phyloP scores from a whole-genome alignment of 306 rosid species.

The Fragaria iinumae region DNA sequence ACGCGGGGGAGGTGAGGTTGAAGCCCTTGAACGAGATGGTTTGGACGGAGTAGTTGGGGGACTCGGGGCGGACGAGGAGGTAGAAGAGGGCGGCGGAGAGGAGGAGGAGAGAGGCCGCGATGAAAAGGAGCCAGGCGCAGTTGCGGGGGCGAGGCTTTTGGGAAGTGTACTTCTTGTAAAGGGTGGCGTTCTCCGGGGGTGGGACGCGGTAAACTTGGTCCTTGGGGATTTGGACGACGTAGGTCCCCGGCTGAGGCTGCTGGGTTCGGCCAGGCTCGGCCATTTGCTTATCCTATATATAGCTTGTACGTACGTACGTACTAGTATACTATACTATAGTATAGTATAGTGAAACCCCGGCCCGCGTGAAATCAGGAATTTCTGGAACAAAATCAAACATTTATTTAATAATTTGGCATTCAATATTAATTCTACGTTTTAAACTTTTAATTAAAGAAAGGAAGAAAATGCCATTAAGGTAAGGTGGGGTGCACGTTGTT shows the following conservation, averaged over 20 bases:
- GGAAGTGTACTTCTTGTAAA: constrained; percentile 40
- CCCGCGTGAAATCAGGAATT: neutral
- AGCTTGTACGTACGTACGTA: too few species aligned
- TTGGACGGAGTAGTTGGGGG: constrained; percentile 53
- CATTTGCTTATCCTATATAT: constrained; percentile 29
- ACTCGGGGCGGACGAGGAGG: constrained; percentile 54
- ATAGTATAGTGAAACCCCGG: neutral
- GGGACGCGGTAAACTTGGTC: constrained; percentile 79
- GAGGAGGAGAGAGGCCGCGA: constrained; percentile 30
- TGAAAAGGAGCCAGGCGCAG: constrained; percentile 37
- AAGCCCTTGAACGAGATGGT: constrained; percentile 42
- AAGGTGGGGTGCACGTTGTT: too few species aligned
- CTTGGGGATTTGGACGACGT: constrained; percentile 68
- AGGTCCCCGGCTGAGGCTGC: constrained; percentile 51
- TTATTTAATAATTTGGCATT: too few species aligned
- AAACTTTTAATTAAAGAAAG: too few species aligned
- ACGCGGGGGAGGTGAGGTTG: constrained; percentile 33
- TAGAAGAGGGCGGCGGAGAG: constrained; percentile 50
- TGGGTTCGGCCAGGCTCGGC: constrained; percentile 22
- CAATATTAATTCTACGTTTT: too few species aligned
- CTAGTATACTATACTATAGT: too few species aligned
- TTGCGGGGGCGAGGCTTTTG: constrained; percentile 24
- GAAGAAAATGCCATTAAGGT: too few species aligned
- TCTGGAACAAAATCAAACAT: neutral
- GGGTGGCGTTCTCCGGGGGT: constrained; percentile 65